Percentiles rank a stretch among this genome's conserved stretches.
These are phyloP conservation scores for Podospora anserina DNA, from an alignment of 495 filamentous ascomycete species.

Conservation along the genomic window DNA sequence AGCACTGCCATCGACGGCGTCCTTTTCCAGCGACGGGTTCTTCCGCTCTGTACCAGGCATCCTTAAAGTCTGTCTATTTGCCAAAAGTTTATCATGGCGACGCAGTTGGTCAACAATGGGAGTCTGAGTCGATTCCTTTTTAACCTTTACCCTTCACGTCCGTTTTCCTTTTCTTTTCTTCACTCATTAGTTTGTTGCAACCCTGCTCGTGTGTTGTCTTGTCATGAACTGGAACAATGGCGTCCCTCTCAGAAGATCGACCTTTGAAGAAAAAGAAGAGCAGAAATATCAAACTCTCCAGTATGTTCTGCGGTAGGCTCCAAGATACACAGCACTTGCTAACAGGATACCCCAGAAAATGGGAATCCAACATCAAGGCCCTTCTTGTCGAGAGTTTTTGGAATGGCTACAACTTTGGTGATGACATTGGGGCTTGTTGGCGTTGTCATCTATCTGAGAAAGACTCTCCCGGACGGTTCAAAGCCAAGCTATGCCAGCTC, in stretches of 20 bases:
- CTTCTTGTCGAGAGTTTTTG: neutral
- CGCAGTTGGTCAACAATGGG: no score
- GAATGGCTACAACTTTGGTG: neutral
- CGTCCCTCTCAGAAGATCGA: neutral
- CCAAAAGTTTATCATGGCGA: neutral
- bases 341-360: neutral
- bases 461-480: conserved; percentile 7
- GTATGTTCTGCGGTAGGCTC: neutral
- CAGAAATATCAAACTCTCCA: conserved; percentile 9
- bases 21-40: neutral
- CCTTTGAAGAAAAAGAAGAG: neutral
- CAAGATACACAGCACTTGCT: neutral
- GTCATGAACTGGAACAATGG: neutral
- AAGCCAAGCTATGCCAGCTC: conserved; percentile 1
- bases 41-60: neutral
- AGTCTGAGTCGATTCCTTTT: no score
- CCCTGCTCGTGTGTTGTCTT: neutral
- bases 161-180: neutral
- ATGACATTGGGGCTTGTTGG: conserved; percentile 3
- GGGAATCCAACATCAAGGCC: conserved; percentile 6
- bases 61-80: neutral
- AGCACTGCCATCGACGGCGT: neutral
- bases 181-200: neutral
- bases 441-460: conserved; percentile 4
- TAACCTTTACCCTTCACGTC: no score